These are phyloP conservation scores for Hebeloma cylindrosporum DNA, from an alignment of 768 basidiomycete species.

Conservation along the genomic window DNA sequence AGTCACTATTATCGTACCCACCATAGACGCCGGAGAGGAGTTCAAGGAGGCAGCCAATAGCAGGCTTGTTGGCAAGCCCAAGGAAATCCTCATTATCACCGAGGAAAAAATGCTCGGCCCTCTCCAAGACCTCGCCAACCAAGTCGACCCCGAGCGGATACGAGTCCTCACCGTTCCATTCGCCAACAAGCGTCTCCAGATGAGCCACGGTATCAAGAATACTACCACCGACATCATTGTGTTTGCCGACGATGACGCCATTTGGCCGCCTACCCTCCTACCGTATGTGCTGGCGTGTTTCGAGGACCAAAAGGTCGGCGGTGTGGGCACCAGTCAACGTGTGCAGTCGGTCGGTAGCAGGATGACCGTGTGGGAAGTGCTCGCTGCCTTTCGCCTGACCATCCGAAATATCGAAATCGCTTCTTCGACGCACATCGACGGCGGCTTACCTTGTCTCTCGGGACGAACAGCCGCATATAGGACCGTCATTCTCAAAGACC, in stretches of 20 bases:
- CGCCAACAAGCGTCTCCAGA: slow-evolving; percentile 92
- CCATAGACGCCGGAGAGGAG: slow-evolving; percentile 94
- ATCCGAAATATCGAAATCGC: slow-evolving; percentile 95
- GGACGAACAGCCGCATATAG: slow-evolving; percentile 93
- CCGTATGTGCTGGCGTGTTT: slow-evolving; percentile 89
- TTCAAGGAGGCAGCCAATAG: slow-evolving; percentile 91
- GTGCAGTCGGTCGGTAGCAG: slow-evolving; percentile 74
- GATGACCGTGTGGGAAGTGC: slow-evolving; percentile 95
- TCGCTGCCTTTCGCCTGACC: slow-evolving; percentile 88
- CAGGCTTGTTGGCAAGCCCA: slow-evolving; percentile 91
- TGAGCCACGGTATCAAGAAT: slow-evolving; percentile 90
- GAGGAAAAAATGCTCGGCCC: slow-evolving; percentile 92
- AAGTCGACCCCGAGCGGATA: slow-evolving; percentile 81
- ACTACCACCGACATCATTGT: slow-evolving; percentile 92
- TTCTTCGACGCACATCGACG: slow-evolving; percentile 88
- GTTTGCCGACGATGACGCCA: slow-evolving; percentile 94
- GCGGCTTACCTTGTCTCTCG: slow-evolving; percentile 87
- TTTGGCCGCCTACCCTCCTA: slow-evolving; percentile 92
- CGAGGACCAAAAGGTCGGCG: slow-evolving; percentile 91
- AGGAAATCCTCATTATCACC: slow-evolving; percentile 68
- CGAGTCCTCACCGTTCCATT: slow-evolving; percentile 89
- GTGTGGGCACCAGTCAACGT: slow-evolving; percentile 88
- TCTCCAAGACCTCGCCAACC: slow-evolving; percentile 84
- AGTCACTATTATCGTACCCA: slow-evolving; percentile 95
- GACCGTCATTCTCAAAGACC: slow-evolving; percentile 92